A percentile compares a stretch with the other conserved stretches of the same genome.
These are phyloP conservation scores for Leccinum arenicola DNA, from an alignment of 768 basidiomycete genomes.

Conservation along the genomic window DNA sequence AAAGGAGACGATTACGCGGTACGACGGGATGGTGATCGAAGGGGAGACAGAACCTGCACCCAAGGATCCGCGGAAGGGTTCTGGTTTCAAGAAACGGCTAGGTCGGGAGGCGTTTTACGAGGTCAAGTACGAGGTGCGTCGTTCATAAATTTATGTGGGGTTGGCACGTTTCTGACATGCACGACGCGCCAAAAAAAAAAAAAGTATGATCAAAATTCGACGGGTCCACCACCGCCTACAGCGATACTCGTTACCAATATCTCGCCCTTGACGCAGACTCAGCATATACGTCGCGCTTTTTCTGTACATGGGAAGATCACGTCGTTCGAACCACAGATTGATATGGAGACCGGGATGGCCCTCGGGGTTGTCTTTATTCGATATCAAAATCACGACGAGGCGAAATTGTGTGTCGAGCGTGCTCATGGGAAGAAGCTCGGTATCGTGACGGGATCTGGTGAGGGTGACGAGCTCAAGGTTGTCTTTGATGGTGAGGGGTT, in stretches of 20 bases:
- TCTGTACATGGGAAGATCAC: slow-evolving; percentile 55
- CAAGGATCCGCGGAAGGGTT: slow-evolving; percentile 54
- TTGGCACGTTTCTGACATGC: slow-evolving; percentile 2
- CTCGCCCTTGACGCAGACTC: slow-evolving; percentile 66
- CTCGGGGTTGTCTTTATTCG: slow-evolving; percentile 80
- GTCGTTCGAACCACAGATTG: slow-evolving; percentile 75
- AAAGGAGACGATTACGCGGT: slow-evolving; percentile 53
- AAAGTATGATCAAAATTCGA: slow-evolving; percentile 76
- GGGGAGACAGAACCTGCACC: slow-evolving; percentile 40
- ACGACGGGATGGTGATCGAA: slow-evolving; percentile 53
- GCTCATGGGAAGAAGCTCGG: slow-evolving; percentile 66
- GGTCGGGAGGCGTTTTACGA: slow-evolving; percentile 41
- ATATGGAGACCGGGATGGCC: slow-evolving; percentile 74
- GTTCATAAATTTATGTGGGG: background rate
- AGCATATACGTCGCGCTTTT: slow-evolving; percentile 66
- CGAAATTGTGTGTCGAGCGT: slow-evolving; percentile 58
- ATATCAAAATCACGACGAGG: slow-evolving; percentile 64
- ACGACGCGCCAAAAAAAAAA: background rate
- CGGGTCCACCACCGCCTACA: slow-evolving; percentile 68
- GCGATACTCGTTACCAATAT: slow-evolving; percentile 72
- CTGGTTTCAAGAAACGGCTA: slow-evolving; percentile 33
- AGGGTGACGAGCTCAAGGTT: slow-evolving; percentile 66
- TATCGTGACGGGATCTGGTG: slow-evolving; percentile 38
- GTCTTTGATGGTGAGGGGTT: slow-evolving; percentile 78
- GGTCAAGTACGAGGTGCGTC: slow-evolving; percentile 55